Evolutionary conservation across 805 yeast species (phyloP).

Genomic region (Isabelozyma gotoi): DNA sequence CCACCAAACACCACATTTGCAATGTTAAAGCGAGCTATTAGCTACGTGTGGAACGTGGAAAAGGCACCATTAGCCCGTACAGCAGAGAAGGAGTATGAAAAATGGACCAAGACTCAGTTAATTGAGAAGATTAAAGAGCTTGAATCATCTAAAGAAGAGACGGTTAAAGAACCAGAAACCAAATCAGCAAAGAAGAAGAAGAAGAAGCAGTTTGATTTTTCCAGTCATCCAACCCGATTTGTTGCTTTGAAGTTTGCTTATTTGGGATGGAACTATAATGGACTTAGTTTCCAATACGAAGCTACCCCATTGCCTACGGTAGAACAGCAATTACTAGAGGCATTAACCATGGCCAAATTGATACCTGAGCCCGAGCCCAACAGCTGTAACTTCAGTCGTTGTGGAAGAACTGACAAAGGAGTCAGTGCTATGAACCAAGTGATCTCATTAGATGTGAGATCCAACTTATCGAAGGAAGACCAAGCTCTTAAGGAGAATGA

Average conservation of each 20-base stretch:
- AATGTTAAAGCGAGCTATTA: slow-evolving; percentile 29
- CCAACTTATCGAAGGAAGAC: slow-evolving; percentile 61
- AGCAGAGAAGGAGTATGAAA: slow-evolving; percentile 40
- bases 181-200: slow-evolving; percentile 13
- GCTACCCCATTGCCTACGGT: slow-evolving; percentile 83
- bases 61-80: slow-evolving; percentile 6
- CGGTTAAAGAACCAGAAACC: background rate
- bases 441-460: slow-evolving; percentile 74
- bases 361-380: slow-evolving; percentile 59
- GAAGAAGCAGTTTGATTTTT: slow-evolving; percentile 59
- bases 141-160: slow-evolving; percentile 32
- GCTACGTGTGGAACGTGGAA: slow-evolving; percentile 17
- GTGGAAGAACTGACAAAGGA: slow-evolving; percentile 96
- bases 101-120: slow-evolving; percentile 68
- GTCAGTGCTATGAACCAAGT: slow-evolving; percentile 97
- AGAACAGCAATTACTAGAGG: slow-evolving; percentile 73
- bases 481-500: slow-evolving; percentile 60
- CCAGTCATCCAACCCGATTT: slow-evolving; percentile 59
- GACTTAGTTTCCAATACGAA: slow-evolving; percentile 78
- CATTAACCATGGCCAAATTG: slow-evolving; percentile 64
- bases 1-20: too few species aligned
- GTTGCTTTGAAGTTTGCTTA: slow-evolving; percentile 85
- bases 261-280: slow-evolving; percentile 93
- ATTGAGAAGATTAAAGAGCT: slow-evolving; percentile 55
- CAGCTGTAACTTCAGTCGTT: slow-evolving; percentile 75